A percentile compares a stretch with the other conserved stretches of the same genome.
Evolutionary conservation across 768 basidiomycete genomes (phyloP).

Genomic region (Porpolomopsis calyptriformis): DNA sequence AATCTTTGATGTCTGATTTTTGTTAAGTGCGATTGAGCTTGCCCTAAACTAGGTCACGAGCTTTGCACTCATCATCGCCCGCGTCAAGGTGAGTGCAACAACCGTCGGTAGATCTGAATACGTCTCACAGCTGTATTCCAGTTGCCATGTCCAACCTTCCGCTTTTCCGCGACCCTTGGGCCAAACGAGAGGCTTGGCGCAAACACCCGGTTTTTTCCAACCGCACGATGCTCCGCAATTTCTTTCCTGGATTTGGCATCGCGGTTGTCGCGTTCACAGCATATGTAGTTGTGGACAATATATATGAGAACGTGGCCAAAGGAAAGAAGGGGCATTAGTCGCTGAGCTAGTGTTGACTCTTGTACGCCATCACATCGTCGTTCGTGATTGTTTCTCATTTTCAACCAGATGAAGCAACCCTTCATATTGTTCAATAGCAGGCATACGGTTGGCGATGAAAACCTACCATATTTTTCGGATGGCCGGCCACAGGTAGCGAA

Average conservation of each 20-base stretch:
- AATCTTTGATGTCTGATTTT: too few species aligned
- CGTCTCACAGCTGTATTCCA: background rate
- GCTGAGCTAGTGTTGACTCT: background rate
- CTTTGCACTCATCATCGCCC: conserved; percentile 3
- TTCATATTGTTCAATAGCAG: too few species aligned
- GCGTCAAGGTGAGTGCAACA: background rate
- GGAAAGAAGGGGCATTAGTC: conserved; percentile 18
- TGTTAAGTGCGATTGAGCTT: conserved; percentile 34
- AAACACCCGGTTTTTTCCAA: conserved; percentile 83
- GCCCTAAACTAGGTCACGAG: conserved; percentile 46
- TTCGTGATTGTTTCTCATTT: too few species aligned
- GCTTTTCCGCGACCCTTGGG: conserved; percentile 91
- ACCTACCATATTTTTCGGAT: too few species aligned
- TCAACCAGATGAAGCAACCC: too few species aligned
- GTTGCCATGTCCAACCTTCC: conserved; percentile 48
- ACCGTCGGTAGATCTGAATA: background rate
- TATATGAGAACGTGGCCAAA: conserved; percentile 34
- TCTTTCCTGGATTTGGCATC: conserved; percentile 93
- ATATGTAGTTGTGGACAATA: conserved; percentile 80
- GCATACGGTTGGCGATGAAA: too few species aligned
- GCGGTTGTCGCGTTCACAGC: conserved; percentile 85
- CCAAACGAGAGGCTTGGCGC: conserved; percentile 86
- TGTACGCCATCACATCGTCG: background rate
- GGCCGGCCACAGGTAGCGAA: too few species aligned
- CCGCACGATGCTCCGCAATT: conserved; percentile 75